Base-by-base conservation (phyloP, 352 stramenopile genomes). In the Pythium rishiriense region DNA sequence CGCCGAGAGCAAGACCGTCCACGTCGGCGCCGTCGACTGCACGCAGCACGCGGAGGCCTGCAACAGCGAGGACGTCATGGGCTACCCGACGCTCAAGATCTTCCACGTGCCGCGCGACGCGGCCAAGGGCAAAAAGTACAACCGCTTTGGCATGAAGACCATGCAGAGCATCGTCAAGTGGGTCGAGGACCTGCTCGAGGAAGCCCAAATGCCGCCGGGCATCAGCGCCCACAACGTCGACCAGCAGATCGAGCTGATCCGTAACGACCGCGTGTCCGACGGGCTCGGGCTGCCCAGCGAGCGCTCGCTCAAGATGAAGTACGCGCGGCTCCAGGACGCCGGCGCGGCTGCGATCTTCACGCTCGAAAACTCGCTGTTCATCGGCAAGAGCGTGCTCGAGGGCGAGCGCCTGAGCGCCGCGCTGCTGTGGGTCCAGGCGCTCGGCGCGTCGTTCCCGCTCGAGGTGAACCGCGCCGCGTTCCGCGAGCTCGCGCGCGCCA, bases 1-100 rank as follows among this genome's bases (percentile, higher is more conserved):
- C 54, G 75, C 72, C 19, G 73, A 77, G 17, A 79, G 73, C 17
- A 65, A 76, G 28, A 69, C 61, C 43, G 74, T 95, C 19, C 73
- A 84, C 58, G 73, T 92, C 37, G 86, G 86, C 29, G 86, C 84
- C 26, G 79, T 95, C 37, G 86, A 95, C 64, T 95, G 85, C 70
- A 90, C 76, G 43, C 70, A 80, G 37, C 59, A 88, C 49, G 72
- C 68, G 31, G 69, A 72, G 14, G 71, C 88, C 22, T 94, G 85
- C 67, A 80, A 77, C 61, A 55, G 64, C 17, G 85, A 95, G 62
- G 72, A 79, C 24, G 76, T 95, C 46, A 60, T 69, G 39, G 81
- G 58, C 25, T 95, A 93, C 56, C 85, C 87, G 15, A 71, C 70
- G 28, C 66, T 94, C 37, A 87, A 89, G 58, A 61, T 95, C 49